Percentiles rank a stretch among this genome's conserved stretches.
Conservation (phyloP, 176 grass and related monocot genomes). For the Aegilops sharonensis region DNA sequence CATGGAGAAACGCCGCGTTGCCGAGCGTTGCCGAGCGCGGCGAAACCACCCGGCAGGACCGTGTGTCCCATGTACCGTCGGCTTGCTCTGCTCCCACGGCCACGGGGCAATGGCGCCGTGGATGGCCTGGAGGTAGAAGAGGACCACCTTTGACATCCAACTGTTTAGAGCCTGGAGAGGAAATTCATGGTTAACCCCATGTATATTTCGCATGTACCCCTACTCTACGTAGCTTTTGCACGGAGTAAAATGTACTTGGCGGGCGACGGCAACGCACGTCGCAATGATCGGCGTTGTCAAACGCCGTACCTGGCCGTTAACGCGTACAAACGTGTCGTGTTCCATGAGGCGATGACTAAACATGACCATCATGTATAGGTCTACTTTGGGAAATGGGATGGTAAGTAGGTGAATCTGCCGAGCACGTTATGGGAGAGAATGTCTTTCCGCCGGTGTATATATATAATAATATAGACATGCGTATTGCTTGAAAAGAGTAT, state of each 20-base stretch:
- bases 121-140: no score
- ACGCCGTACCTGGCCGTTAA: neutral
- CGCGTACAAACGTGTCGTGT: neutral
- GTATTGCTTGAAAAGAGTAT: neutral
- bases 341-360: neutral
- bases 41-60: neutral
- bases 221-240: no score
- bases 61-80: neutral
- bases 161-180: neutral
- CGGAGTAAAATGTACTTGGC: neutral
- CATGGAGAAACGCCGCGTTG: neutral
- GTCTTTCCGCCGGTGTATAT: neutral
- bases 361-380: neutral
- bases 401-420: neutral
- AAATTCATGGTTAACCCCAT: neutral
- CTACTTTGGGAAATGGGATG: neutral
- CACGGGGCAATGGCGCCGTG: no score
- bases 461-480: neutral
- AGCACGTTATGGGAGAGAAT: neutral
- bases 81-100: neutral
- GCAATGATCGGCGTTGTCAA: neutral
- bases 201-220: neutral
- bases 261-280: neutral
- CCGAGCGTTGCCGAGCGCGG: conserved; percentile 14
- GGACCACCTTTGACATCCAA: no score